These are phyloP conservation scores for Ophidiomyces ophidiicola DNA, from an alignment of 2,329 filamentous ascomycete genomes.

Conservation along the genomic window DNA sequence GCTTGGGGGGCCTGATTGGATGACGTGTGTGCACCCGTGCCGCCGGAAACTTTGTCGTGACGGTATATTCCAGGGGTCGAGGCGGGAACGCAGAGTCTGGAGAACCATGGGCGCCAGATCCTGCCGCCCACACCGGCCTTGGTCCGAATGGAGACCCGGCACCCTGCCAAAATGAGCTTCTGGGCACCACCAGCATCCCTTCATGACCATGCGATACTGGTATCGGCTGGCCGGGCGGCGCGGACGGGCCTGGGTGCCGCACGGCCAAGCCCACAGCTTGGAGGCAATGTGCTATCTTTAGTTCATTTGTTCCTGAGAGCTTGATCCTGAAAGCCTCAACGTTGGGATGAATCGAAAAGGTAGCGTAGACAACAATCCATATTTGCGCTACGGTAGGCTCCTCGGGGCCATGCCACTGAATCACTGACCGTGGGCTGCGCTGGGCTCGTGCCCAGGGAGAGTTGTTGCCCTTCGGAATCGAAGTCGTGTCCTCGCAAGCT, in stretches of 20 bases:
- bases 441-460: constrained; percentile 29
- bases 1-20: constrained; percentile 60
- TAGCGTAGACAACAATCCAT: constrained; percentile 31
- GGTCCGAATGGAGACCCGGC: constrained; percentile 55
- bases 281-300: constrained; percentile 22
- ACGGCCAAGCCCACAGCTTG: constrained; percentile 33
- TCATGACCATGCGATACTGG: constrained; percentile 26
- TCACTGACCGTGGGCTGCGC: constrained; percentile 22
- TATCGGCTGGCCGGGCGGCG: constrained; percentile 13
- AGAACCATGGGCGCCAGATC: constrained; percentile 24
- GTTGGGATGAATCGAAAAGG: constrained; percentile 23
- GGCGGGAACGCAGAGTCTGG: constrained; percentile 22
- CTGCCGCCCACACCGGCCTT: constrained; percentile 49
- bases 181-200: constrained; percentile 38
- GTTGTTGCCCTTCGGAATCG: constrained; percentile 25
- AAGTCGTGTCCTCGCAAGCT: constrained; percentile 15
- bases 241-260: constrained; percentile 26
- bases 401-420: constrained; percentile 24
- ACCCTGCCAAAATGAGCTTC: constrained; percentile 56
- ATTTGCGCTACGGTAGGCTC: constrained; percentile 28
- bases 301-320: constrained; percentile 22
- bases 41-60: constrained; percentile 39
- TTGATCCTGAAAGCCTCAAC: constrained; percentile 27
- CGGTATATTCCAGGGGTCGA: constrained; percentile 27
- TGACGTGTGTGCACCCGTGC: constrained; percentile 51